Conservation (phyloP, 805 yeast species). For the Schizosaccharomyces octosporus region DNA sequence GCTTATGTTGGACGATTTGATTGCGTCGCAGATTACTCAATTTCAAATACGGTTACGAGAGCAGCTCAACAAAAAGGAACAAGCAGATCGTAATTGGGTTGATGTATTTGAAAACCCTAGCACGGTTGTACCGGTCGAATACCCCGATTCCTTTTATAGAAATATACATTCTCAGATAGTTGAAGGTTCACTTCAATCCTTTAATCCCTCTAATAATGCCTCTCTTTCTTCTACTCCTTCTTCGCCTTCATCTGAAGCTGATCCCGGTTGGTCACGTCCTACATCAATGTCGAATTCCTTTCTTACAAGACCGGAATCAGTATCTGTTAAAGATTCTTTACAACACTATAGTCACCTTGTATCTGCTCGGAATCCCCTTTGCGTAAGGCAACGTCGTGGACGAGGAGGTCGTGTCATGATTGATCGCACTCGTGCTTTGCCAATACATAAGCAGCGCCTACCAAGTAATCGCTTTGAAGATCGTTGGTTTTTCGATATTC, state of each 20-base stretch:
- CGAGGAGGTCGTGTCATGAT: slow-evolving; percentile 44
- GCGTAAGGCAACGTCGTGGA: slow-evolving; percentile 41
- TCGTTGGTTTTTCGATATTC: neutral
- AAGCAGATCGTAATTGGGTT: slow-evolving; percentile 53
- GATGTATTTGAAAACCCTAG: slow-evolving; percentile 17
- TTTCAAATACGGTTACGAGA: slow-evolving; percentile 25
- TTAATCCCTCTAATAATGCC: neutral
- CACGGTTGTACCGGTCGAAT: neutral
- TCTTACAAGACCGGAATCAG: neutral
- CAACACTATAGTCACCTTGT: neutral
- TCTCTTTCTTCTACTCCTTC: neutral
- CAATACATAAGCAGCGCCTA: neutral
- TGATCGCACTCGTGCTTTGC: slow-evolving; percentile 24
- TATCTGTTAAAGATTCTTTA: neutral
- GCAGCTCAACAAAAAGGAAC: slow-evolving; percentile 35
- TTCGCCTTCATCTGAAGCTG: neutral
- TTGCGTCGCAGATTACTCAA: neutral
- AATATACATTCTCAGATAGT: neutral
- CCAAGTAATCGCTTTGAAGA: neutral
- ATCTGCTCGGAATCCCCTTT: slow-evolving; percentile 12
- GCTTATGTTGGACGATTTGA: neutral
- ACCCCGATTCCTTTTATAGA: neutral
- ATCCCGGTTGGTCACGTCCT: neutral
- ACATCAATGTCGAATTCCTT: neutral
- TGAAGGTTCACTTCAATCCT: neutral